phyloP scores from a whole-genome alignment of 257 asterid genomes.

The Thymus mandschuricus region DNA sequence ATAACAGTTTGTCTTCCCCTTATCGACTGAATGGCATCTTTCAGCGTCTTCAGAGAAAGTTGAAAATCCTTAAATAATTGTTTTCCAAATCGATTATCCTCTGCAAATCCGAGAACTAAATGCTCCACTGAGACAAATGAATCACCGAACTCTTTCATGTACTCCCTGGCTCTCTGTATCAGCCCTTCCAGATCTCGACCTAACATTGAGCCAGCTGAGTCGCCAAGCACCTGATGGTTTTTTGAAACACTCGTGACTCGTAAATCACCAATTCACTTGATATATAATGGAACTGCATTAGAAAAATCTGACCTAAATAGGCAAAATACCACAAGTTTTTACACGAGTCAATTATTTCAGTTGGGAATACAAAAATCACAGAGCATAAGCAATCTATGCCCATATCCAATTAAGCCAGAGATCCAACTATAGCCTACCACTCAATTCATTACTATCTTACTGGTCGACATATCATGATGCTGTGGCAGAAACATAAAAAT shows the following conservation, averaged over 20 bases:
- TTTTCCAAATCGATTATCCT: slow-evolving; percentile 85
- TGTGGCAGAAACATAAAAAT: no score
- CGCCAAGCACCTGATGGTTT: slow-evolving; percentile 75
- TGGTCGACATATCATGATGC: no score
- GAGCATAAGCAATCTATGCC: no score
- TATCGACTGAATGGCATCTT: slow-evolving; percentile 76
- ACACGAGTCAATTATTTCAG: not conserved
- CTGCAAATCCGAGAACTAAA: slow-evolving; percentile 77
- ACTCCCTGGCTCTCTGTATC: slow-evolving; percentile 84
- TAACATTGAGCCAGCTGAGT: slow-evolving; percentile 83
- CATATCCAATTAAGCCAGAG: no score
- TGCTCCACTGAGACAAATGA: slow-evolving; percentile 93
- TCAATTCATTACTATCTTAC: no score
- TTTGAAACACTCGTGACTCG: no score
- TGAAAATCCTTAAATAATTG: slow-evolving; percentile 76
- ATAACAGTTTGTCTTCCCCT: slow-evolving; percentile 92
- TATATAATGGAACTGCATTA: not conserved
- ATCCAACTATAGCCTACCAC: no score
- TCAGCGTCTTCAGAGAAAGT: slow-evolving; percentile 56
- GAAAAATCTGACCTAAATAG: not conserved
- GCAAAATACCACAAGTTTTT: not conserved
- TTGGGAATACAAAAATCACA: not conserved
- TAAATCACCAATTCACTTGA: slow-evolving; percentile 13
- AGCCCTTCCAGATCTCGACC: slow-evolving; percentile 87
- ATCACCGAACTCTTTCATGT: slow-evolving; percentile 85